Conservation (phyloP, 1,284 basidiomycete species). For the Fomes fomentarius region DNA sequence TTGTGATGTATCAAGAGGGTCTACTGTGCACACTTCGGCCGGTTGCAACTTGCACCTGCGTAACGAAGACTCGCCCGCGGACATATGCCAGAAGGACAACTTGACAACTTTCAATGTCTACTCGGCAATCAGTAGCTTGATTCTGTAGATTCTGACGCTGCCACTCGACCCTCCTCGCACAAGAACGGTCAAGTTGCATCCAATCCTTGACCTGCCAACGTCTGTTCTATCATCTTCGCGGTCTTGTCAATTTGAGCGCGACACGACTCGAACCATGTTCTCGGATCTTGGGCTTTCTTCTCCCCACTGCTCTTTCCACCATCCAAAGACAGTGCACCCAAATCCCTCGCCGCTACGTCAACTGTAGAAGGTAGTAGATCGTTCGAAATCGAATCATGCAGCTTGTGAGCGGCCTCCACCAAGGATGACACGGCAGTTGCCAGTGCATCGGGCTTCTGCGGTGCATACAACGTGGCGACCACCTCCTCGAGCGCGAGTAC, state of each 20-base stretch:
- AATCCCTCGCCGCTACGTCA: conserved; percentile 35
- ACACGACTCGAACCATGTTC: conserved; percentile 63
- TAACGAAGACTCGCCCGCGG: too few species aligned
- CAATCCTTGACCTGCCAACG: conserved; percentile 9
- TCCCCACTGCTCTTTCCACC: conserved; percentile 30
- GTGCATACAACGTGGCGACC: conserved; percentile 61
- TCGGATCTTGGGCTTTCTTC: conserved; percentile 31
- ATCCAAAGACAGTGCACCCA: conserved; percentile 36
- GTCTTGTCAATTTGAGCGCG: conserved; percentile 55
- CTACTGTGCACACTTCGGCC: too few species aligned
- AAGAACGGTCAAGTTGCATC: conserved; percentile 16
- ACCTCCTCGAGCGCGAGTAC: conserved; percentile 66
- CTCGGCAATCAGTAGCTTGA: too few species aligned
- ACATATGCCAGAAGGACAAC: too few species aligned
- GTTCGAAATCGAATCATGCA: conserved; percentile 37
- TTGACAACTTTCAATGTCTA: too few species aligned
- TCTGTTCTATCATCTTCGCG: conserved; percentile 21
- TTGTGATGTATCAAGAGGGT: too few species aligned
- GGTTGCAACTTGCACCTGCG: too few species aligned
- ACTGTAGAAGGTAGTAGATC: conserved; percentile 24
- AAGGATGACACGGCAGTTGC: conserved; percentile 42
- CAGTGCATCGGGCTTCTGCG: conserved; percentile 54
- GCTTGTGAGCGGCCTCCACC: conserved; percentile 36
- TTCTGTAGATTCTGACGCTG: too few species aligned
- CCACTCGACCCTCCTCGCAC: too few species aligned